Evolutionary conservation across 257 asterid species (phyloP), one percentile per base, ranked within the genome.

Genomic region (Solanum phureja): DNA sequence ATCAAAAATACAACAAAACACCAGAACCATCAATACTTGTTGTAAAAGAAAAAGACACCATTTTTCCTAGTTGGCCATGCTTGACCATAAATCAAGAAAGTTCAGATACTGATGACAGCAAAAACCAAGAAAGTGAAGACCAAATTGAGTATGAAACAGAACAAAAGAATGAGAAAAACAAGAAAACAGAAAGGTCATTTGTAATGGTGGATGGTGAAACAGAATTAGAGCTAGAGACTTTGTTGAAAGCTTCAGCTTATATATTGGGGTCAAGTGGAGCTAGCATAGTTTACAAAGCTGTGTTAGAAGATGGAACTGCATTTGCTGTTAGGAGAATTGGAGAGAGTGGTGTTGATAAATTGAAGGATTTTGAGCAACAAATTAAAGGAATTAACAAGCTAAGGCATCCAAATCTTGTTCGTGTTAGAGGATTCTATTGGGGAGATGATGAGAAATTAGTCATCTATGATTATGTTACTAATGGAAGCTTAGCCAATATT

Each of bases 401-500:
- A 73, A 91, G 93, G 8, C 99, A 97, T 56, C 93, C 91, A 27
- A 95, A 97, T 90, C 72, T 97, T 83, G 96, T 97, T 42, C 90
- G 92, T 2, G 89, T 95, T 11, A 93, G 95, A 84, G 99, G 99
- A 23, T 95, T 95, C 91, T 95, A 91, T 33, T 94, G 98, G 95
- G 98, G 99, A 85, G 98, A 94, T 8, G 96, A 94, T 90, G 99
- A 97, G 87, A 97, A 95, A 94, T 98, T 97, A 24, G 93, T 95
- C 49, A 91, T 97, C 64, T 92, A 87, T 90, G 99, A 97, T 23
- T 95, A 93, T 66, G 89, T 97, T 93, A 88, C 95, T 79, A 94
- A 93, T 89, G 98, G 99, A 88, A 95, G 96, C 95, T 90, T 97
- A 90, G 98, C 98, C 88, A 95, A 92, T 86, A 92, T 93, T 86